phyloP scores from a whole-genome alignment of 2,329 filamentous ascomycete genomes.

The Aquanectria penicillioides region DNA sequence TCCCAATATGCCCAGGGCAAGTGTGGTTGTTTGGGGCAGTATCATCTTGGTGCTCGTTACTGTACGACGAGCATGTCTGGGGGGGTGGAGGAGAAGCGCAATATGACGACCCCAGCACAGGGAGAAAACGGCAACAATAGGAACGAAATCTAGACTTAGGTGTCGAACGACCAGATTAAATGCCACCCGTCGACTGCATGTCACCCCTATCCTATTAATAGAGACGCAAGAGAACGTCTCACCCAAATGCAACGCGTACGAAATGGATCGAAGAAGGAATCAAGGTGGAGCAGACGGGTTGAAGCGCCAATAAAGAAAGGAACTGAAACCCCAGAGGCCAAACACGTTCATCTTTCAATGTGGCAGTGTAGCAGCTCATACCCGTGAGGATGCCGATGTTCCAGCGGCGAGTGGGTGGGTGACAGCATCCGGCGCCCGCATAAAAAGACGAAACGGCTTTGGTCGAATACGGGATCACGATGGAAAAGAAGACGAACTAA shows the following conservation, averaged over 20 bases:
- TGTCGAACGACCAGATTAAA: not conserved
- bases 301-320: constrained; percentile 1
- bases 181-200: not conserved
- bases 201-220: not conserved
- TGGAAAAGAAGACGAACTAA: no score
- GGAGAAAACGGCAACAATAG: not conserved
- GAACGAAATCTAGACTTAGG: not conserved
- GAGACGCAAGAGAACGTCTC: not conserved
- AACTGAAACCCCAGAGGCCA: not conserved
- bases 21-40: constrained; percentile 23
- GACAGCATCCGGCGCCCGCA: not conserved
- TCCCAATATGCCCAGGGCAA: constrained; percentile 26
- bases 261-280: not conserved
- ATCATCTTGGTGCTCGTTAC: constrained; percentile 28
- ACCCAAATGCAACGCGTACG: not conserved
- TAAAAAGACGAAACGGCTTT: no score
- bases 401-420: not conserved
- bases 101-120: not conserved
- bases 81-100: not conserved
- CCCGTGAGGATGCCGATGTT: not conserved
- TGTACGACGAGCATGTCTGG: not conserved
- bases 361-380: not conserved
- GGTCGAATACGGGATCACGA: no score
- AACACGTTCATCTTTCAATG: not conserved
- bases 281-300: not conserved